Conservation (phyloP, 345 rosid species). For the Leavenworthia alabamica region DNA sequence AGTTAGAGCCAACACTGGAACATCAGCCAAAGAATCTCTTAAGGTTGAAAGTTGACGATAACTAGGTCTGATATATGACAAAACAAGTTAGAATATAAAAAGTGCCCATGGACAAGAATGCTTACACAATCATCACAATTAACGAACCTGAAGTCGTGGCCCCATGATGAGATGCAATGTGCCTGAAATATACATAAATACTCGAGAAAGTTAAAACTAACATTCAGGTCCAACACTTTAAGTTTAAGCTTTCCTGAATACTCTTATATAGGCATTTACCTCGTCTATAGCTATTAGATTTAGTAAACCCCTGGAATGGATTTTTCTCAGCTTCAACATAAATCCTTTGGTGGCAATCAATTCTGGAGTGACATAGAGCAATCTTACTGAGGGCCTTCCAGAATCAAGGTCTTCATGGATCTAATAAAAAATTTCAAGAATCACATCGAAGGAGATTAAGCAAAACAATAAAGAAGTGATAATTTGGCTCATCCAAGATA, state of each 20-base stretch:
- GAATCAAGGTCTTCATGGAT: slow-evolving; percentile 88
- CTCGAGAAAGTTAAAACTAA: not conserved
- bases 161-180: slow-evolving; percentile 97
- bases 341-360: slow-evolving; percentile 77
- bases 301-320: slow-evolving; percentile 79
- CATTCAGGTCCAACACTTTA: slow-evolving; percentile 3
- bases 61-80: slow-evolving; percentile 50
- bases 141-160: slow-evolving; percentile 93
- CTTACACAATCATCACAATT: slow-evolving; percentile 7
- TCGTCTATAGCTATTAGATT: slow-evolving; percentile 92
- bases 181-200: slow-evolving; percentile 53
- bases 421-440: slow-evolving; percentile 34
- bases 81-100: slow-evolving; percentile 1
- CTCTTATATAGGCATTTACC: slow-evolving; percentile 36
- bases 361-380: slow-evolving; percentile 93
- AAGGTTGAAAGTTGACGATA: slow-evolving; percentile 84
- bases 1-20: slow-evolving; percentile 84
- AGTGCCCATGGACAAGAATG: not conserved
- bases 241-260: slow-evolving; percentile 4
- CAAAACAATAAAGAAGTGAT: not conserved
- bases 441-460: not conserved
- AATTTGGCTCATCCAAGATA: not conserved
- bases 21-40: slow-evolving; percentile 63
- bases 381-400: slow-evolving; percentile 70
- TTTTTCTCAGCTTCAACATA: slow-evolving; percentile 67